Evolutionary conservation across 805 yeast genomes (phyloP), one percentile per base, ranked within the genome.

Genomic region (Schwanniomyces occidentalis): DNA sequence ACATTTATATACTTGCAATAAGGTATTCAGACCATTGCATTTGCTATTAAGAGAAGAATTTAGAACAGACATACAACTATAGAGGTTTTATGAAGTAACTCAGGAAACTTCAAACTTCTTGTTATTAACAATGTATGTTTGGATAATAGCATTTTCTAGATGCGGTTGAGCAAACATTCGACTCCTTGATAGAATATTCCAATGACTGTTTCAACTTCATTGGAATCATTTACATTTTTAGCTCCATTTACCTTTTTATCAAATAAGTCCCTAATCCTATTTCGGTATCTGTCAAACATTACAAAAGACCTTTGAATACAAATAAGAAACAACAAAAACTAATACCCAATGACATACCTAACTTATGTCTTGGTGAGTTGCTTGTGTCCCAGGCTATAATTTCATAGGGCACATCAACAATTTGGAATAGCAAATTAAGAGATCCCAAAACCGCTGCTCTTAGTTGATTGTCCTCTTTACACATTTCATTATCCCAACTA

Each of bases 401-500:
- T 8, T 27, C 15, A 16, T 20, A 25, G 8, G 35, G 35, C 3
- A 32, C 20, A 21, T n/a, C 18, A 3, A 16, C 15, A 3, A 13
- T 12, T 13, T 13, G 24, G 9, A 16, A 16, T 15, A 30, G 9
- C 4, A 35, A 13, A 24, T 31, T 35, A 5, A 35, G 30, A 6
- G 35, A 35, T 16, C 35, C 39, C 6, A 35, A 10, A 8, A 30
- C 34, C 21, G 23, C 8, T n/a, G 39, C 35, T 19, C 35, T 22
- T 8, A 35, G 23, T 18, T 35, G 39, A 3, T 35, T 18, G 20
- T 31, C 39, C 18, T 35, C 39, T 18, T 26, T 30, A 18, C 26
- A 18, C 22, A 35, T 21, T 24, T 35, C 35, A 23, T 35, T 35
- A 8, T 25, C 28, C 39, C 39, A 35, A 23, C 39, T 30, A 8